Base-by-base conservation (phyloP, 805 yeast species). In the Lachancea dasiensis region DNA sequence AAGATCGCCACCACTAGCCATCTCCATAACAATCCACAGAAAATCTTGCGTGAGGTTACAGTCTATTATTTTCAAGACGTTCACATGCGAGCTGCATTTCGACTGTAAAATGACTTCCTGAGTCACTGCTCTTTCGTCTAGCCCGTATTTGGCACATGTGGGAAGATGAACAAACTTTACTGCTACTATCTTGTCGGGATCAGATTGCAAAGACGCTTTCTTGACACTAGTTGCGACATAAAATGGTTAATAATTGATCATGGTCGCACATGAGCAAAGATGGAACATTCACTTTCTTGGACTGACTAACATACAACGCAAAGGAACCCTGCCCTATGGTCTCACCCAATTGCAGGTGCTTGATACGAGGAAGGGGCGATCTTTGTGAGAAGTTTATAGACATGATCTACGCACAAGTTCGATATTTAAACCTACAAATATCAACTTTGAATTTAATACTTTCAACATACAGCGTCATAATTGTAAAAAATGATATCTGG, bases 1-100 rank as follows among this genome's bases (percentile, higher is more conserved):
- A 15, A 82, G 54, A 58, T 82, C 92, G 11, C 92, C 92, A 41
- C 85, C 84, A 18, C 70, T 69, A 1, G 86, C 86, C 40, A 77
- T 61, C 49, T 82, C 89, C 69, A 82, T 62, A 3, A 74, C 74
- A 41, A 82, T 68, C 75, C 81, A 81, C 25, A 75, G 60, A 74
- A 81, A 82, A 31, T 68, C 69, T 1, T 58, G 52, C 42, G 77
- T 73, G 3, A 73, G 68, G 5, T 77, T 79, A 44, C 74, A 72
- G 48, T 72, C 77, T 16, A 69, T 58, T 33, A 79, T 63, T 40
- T 66, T 68, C 27, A 81, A 70, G 10, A 82, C 69, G 50, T 82
- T 81, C 13, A 72, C 75, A 52, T 81, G 86, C 2, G 67, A 62
- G 3, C 71, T 63, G 49, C 84, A 77, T 25, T 63, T 69, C 34